These are phyloP conservation scores for Ceriops zippeliana DNA, from an alignment of 345 rosid species.

Conservation along the genomic window DNA sequence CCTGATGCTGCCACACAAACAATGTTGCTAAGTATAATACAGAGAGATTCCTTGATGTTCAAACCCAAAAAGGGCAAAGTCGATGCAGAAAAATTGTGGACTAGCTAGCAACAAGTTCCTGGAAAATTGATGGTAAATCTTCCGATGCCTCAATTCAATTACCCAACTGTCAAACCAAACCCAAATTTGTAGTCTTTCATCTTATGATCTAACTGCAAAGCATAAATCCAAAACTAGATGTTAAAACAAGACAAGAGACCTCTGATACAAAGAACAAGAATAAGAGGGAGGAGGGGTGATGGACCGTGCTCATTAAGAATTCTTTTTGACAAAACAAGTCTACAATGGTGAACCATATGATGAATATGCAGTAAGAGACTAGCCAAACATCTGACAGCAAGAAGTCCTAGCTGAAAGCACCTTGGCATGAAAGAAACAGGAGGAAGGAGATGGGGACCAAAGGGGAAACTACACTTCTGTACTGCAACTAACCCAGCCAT, in stretches of 20 bases:
- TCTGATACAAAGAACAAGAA: not conserved
- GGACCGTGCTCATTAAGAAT: not conserved
- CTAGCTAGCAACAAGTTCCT: not conserved
- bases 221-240: not conserved
- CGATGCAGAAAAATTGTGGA: not conserved
- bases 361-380: no score
- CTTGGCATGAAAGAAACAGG: no score
- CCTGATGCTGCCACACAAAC: constrained; percentile 10
- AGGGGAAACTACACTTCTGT: no score
- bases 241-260: not conserved
- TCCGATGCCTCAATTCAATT: constrained; percentile 14
- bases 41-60: not conserved
- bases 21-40: constrained; percentile 9
- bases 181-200: constrained; percentile 96
- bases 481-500: no score
- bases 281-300: not conserved
- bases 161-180: constrained; percentile 83
- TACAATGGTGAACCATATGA: no score
- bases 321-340: no score
- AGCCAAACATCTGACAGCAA: not conserved
- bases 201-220: constrained; percentile 78
- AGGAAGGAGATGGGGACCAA: not conserved
- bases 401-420: no score
- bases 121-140: not conserved
- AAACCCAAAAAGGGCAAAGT: constrained; percentile 1